These are phyloP conservation scores for Volvox africanus DNA, from an alignment of 139 green algal species.

Conservation along the genomic window DNA sequence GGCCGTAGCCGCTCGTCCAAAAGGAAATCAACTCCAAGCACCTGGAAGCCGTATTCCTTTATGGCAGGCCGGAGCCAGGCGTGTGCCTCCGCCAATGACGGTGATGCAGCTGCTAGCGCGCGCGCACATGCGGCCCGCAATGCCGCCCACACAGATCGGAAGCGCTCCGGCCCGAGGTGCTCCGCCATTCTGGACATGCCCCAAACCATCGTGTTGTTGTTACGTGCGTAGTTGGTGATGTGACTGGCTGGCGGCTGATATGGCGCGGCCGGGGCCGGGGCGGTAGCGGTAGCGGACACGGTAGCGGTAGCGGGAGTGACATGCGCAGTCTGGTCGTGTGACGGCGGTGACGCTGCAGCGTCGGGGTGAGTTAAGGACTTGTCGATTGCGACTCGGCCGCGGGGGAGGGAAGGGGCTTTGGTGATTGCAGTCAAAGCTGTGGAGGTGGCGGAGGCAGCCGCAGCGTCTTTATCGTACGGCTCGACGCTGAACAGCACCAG, in stretches of 20 bases:
- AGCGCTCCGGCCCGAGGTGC: constrained; percentile 48
- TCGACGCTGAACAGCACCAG: constrained; percentile 71
- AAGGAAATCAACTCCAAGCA: constrained; percentile 67
- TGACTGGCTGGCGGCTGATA: constrained; percentile 48
- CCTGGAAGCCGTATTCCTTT: constrained; percentile 68
- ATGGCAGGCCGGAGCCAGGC: constrained; percentile 50
- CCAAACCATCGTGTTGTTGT: constrained; percentile 66
- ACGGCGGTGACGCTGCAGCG: neutral
- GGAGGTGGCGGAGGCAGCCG: neutral
- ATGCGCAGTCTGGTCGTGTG: neutral
- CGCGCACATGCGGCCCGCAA: constrained; percentile 26
- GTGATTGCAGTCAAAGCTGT: neutral
- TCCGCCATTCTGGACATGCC: constrained; percentile 48
- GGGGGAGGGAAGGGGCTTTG: neutral
- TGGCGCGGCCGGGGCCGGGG: neutral
- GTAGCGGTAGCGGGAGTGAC: neutral
- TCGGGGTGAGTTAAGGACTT: neutral
- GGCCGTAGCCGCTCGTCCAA: constrained; percentile 55
- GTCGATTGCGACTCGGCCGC: neutral
- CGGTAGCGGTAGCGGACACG: no score
- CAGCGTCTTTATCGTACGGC: constrained; percentile 46
- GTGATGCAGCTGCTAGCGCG: constrained; percentile 41
- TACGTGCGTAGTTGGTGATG: constrained; percentile 71
- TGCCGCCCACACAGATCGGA: constrained; percentile 42
- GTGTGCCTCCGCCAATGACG: constrained; percentile 52